phyloP scores from a whole-genome alignment of 2,329 filamentous ascomycete species.

The Xylaria polymorpha region DNA sequence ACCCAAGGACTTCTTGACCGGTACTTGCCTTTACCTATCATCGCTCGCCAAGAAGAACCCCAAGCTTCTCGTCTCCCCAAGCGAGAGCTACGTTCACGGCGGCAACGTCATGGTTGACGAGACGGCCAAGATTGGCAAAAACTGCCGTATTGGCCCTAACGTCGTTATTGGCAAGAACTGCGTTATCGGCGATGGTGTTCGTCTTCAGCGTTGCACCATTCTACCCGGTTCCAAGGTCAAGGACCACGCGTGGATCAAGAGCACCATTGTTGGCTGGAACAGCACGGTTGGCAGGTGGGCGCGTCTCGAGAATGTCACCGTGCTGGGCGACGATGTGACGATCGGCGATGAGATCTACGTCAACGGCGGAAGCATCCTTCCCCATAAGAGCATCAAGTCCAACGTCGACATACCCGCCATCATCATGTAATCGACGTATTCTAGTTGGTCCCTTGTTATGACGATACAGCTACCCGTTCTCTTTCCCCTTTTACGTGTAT shows the following conservation, averaged over 20 bases:
- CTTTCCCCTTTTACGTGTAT: conserved; percentile 40
- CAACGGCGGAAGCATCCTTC: conserved; percentile 93
- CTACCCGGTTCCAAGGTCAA: conserved; percentile 93
- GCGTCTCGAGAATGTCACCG: conserved; percentile 96
- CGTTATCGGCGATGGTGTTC: conserved; percentile 91
- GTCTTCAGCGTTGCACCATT: conserved; percentile 91
- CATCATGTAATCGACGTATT: conserved; percentile 67
- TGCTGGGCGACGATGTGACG: conserved; percentile 95
- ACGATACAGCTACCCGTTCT: conserved; percentile 6
- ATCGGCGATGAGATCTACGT: conserved; percentile 99
- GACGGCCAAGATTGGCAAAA: conserved; percentile 94
- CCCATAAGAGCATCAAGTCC: conserved; percentile 98
- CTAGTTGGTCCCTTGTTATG: conserved; percentile 6
- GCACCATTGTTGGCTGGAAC: conserved; percentile 98
- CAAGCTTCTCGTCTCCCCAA: conserved; percentile 80
- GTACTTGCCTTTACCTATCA: conserved; percentile 95
- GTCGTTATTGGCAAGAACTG: conserved; percentile 95
- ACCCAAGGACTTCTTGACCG: conserved; percentile 97
- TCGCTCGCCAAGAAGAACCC: conserved; percentile 90
- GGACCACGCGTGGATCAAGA: conserved; percentile 99
- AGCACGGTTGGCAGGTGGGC: conserved; percentile 96
- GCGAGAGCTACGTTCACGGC: conserved; percentile 85
- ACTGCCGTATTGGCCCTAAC: conserved; percentile 97
- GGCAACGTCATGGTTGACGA: conserved; percentile 97
- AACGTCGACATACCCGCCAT: conserved; percentile 87